Evolutionary conservation across 345 rosid genomes (phyloP).

Genomic region (Bruguiera parviflora): DNA sequence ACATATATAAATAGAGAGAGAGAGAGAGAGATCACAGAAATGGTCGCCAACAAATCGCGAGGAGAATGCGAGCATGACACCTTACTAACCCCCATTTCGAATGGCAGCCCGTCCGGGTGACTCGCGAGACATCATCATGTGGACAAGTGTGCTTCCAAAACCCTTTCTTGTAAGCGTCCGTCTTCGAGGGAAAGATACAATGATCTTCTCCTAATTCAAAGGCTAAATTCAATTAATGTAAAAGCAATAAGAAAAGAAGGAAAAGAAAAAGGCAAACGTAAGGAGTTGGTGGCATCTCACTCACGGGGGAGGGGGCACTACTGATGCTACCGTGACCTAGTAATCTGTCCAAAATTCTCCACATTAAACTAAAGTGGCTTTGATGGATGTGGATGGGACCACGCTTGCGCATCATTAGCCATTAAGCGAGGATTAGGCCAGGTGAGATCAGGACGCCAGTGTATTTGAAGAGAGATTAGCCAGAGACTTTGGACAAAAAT

Average conservation of each 20-base stretch:
- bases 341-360: constrained; percentile 20
- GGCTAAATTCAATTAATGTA: constrained; percentile 8
- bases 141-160: constrained; percentile 23
- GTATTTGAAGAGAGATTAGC: neutral
- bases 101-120: constrained; percentile 9
- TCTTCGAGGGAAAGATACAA: neutral
- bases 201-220: no score
- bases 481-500: constrained; percentile 7
- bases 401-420: constrained; percentile 36
- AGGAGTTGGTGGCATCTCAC: neutral
- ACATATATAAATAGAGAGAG: no score
- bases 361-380: constrained; percentile 30
- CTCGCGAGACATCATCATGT: neutral
- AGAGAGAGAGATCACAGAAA: no score
- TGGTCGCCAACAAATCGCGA: constrained; percentile 36
- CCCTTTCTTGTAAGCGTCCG: constrained; percentile 15
- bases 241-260: constrained; percentile 7
- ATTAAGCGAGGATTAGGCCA: constrained; percentile 47
- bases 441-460: constrained; percentile 20
- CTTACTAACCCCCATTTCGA: constrained; percentile 33
- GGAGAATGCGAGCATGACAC: constrained; percentile 46
- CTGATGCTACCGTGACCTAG: neutral
- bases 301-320: no score
- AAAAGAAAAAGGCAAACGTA: neutral
- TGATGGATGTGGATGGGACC: constrained; percentile 41